phyloP scores from a whole-genome alignment of 257 asterid species.

The Jasminum sambac region DNA sequence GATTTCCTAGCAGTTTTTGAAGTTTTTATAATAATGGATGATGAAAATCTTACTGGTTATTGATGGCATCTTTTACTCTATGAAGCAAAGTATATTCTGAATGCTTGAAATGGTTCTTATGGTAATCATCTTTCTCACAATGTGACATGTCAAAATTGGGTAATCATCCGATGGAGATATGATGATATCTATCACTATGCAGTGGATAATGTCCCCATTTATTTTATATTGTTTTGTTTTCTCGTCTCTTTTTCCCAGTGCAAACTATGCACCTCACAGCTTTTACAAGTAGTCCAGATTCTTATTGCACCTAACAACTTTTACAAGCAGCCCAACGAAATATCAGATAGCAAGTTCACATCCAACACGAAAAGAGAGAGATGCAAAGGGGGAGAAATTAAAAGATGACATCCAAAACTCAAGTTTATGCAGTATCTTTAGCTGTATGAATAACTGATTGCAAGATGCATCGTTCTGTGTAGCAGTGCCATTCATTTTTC shows the following conservation, averaged over 20 bases:
- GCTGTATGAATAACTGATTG: not conserved
- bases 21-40: conserved; percentile 6
- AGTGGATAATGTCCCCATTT: not conserved
- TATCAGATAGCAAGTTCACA: not conserved
- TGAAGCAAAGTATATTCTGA: conserved; percentile 8
- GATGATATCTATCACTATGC: conserved; percentile 13
- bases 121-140: conserved; percentile 8
- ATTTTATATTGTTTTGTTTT: not conserved
- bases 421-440: not conserved
- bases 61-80: conserved; percentile 10
- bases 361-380: not conserved
- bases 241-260: not conserved
- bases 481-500: not conserved
- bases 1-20: conserved; percentile 8
- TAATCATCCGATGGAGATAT: conserved; percentile 8
- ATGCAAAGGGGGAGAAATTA: not conserved
- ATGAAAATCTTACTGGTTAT: conserved; percentile 9
- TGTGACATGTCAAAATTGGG: conserved; percentile 8
- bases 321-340: not conserved
- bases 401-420: not conserved
- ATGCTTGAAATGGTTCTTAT: conserved; percentile 17
- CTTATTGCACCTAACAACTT: not conserved
- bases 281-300: not conserved
- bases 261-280: not conserved
- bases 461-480: not conserved